Base-by-base conservation (phyloP, 305 asterid species). In the Salvia sclarea region DNA sequence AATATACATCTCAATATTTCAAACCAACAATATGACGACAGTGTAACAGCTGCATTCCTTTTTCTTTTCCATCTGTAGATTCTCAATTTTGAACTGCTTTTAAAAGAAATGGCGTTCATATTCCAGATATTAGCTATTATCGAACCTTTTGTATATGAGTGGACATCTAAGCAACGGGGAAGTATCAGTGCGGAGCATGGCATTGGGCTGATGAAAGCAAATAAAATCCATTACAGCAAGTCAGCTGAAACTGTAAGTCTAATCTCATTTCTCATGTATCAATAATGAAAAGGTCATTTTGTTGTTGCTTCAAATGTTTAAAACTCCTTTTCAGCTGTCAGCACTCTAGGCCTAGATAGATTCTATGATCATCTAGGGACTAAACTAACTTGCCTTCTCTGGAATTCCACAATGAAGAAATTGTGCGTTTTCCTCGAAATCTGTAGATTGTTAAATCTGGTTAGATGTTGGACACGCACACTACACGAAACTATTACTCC, bases 101-200 rank as follows among this genome's bases (percentile, higher is more conserved):
- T 21, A 10, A 28, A 66, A 8, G 13, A 47, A 58, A 10, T 70
- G 13, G 58, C 57, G 10, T 75, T 40, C 37, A 44, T 28, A 28
- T 78, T 74, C 75, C 88, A 94, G 98, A 75, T 94, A 73, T 68
- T 89, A 73, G 80, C 95, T 8, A 81, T 79, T 75, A 89, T 94
- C 8, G 98, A 94, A 76, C 98, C 99, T 57, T 94, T 94, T 73
- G 96, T 94, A 59, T 94, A 91, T 43, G 98, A 94, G 75, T 94
- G 99, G 99, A 91, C 98, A 65, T 91, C 99, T 30, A 85, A 85
- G 83, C 96, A 94, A 71, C 83, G 80, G 5, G 99, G 99, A 55
- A 94, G 99, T 83, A 94, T 94, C 72, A 94, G 99, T 38, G 98
- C 99, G 0, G 99, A 94, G 79, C 99, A 94, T 68, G 99, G 97